Base-by-base conservation (phyloP, 306 rosid genomes). In the Sicyos edulis region DNA sequence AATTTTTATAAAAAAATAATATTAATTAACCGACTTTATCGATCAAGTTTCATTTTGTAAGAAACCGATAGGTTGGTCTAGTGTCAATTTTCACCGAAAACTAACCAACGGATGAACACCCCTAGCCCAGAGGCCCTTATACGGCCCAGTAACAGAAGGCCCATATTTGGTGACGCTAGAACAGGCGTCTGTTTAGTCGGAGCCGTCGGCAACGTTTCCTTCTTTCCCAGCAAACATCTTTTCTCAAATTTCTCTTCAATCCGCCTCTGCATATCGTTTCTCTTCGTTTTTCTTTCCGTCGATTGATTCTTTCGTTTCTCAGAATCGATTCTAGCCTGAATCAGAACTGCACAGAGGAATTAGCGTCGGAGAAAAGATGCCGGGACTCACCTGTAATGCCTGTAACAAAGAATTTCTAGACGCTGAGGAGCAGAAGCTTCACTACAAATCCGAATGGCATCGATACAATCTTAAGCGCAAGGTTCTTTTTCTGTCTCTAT, bases 381-480 rank as follows among this genome's bases (percentile, higher is more conserved):
- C 95, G 14, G 86, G 83, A 3, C 74, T 95, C 54, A 81, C 92
- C 0, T 95, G 99, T 79, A 95, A 87, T 83, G 77, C 99, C 70
- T 95, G 97, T 89, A 95, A 95, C 96, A 74, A 85, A n/a, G 97
- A 87, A 62, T 86, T 91, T 69, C 68, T 13, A 2, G 88, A 91
- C 75, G 88, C 82, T 17, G 29, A 83, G 4, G 95, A 87, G 21
- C 97, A 82, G 71, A 87, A 88, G 82, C 85, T 86, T 47, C 99
- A 93, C 82, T 93, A 93, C 88, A 91, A 86, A 78, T 95, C 99
- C 32, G 99, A 95, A 74, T 95, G 96, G 99, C 99, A 95, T 78
- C 95, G 99, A 64, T 95, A 95, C 85, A 95, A 95, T 66, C 99
- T 95, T 85, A 95, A 95, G 85, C 99, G 97, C 95, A 95, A 95